Conservation (phyloP, 177 flowering plant species). For the Tripterygium wilfordii region DNA sequence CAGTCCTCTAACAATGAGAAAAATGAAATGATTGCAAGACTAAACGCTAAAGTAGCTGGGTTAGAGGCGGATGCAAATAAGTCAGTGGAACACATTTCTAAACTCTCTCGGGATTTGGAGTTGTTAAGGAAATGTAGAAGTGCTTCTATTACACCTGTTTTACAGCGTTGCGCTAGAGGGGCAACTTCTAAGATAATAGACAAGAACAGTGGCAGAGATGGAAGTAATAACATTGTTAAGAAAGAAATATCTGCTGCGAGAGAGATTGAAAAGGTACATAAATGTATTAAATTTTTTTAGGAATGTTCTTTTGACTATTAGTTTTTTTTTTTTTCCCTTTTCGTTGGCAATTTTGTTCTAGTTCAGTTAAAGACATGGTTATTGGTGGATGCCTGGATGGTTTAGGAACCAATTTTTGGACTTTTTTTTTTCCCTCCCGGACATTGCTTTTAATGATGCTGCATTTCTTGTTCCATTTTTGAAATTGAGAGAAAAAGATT, state of each 20-base stretch:
- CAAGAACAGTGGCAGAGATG: neutral
- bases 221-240: neutral
- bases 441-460: too few species aligned
- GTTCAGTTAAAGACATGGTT: too few species aligned
- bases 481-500: too few species aligned
- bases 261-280: slow-evolving; percentile 1
- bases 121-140: slow-evolving; percentile 25
- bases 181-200: neutral
- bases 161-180: too few species aligned
- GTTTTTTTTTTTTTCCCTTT: neutral
- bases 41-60: slow-evolving; percentile 38
- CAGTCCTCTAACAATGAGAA: slow-evolving; percentile 45
- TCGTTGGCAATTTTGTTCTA: neutral
- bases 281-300: neutral
- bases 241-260: neutral
- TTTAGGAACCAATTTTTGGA: too few species aligned
- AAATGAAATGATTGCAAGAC: slow-evolving; percentile 37
- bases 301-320: neutral
- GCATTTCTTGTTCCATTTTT: too few species aligned
- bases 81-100: slow-evolving; percentile 42
- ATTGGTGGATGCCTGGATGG: too few species aligned
- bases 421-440: too few species aligned
- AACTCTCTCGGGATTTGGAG: slow-evolving; percentile 43
- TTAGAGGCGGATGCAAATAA: slow-evolving; percentile 35
- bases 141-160: slow-evolving; percentile 31